phyloP scores from a whole-genome alignment of 2,329 filamentous ascomycete species.

The Colletotrichum falcatum region DNA sequence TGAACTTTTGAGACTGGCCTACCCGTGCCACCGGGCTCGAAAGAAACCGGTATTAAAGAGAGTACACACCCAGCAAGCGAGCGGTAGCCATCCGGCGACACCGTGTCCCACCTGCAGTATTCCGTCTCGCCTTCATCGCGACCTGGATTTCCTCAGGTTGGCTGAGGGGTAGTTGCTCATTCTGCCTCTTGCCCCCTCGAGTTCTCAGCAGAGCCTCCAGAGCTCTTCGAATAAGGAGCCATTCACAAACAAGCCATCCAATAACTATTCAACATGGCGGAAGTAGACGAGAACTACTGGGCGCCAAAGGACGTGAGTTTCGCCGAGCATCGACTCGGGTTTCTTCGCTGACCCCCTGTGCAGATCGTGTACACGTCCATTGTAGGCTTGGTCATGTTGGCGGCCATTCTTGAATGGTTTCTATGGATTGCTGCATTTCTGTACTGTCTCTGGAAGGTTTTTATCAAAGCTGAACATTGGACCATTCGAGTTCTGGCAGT shows the following conservation, averaged over 20 bases:
- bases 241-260: neutral
- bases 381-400: slow-evolving; percentile 83
- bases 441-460: slow-evolving; percentile 91
- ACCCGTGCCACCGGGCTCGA: neutral
- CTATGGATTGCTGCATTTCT: slow-evolving; percentile 94
- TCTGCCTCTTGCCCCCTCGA: neutral
- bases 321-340: neutral
- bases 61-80: slow-evolving; percentile 15
- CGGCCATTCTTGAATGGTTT: slow-evolving; percentile 91
- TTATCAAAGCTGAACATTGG: slow-evolving; percentile 89
- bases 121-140: slow-evolving; percentile 26
- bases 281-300: slow-evolving; percentile 57
- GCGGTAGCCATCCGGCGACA: slow-evolving; percentile 32
- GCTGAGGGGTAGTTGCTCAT: slow-evolving; percentile 1
- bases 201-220: neutral
- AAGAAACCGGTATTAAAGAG: slow-evolving; percentile 7
- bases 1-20: neutral
- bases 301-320: slow-evolving; percentile 58
- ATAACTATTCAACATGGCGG: slow-evolving; percentile 52
- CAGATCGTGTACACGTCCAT: slow-evolving; percentile 89
- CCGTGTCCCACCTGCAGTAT: slow-evolving; percentile 25
- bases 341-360: slow-evolving; percentile 38
- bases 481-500: slow-evolving; percentile 83
- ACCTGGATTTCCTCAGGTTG: neutral
- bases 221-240: neutral